Evolutionary conservation across 306 rosid species (phyloP).

Genomic region (Casuarina glauca): DNA sequence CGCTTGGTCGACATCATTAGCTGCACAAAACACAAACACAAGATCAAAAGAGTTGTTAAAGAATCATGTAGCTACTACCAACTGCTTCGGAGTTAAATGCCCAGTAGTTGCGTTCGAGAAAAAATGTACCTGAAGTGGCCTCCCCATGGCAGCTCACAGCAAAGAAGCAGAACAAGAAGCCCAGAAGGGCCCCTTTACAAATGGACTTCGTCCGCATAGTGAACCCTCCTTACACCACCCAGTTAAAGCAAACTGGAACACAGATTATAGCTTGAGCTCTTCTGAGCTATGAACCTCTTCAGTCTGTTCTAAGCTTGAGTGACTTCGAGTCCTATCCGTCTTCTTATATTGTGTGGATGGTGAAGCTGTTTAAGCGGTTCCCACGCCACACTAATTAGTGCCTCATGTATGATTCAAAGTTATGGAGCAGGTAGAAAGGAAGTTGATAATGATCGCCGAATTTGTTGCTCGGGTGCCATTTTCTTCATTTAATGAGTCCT

Average conservation of each 20-base stretch:
- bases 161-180: conserved; percentile 28
- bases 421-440: background rate
- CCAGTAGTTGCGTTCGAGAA: background rate
- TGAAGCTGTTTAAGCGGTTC: conserved; percentile 4
- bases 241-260: background rate
- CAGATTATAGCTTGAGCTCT: background rate
- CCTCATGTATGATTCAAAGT: no score
- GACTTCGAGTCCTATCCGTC: background rate
- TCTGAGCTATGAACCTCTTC: background rate
- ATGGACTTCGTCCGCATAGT: conserved; percentile 20
- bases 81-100: no score
- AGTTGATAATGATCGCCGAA: background rate
- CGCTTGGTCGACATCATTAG: conserved; percentile 2
- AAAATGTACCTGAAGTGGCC: conserved; percentile 30
- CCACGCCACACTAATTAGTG: background rate
- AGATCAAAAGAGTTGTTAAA: background rate
- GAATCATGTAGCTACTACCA: no score
- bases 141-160: conserved; percentile 32
- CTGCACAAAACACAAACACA: background rate
- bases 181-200: conserved; percentile 28
- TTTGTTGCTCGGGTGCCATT: background rate
- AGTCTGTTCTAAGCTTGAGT: background rate
- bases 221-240: background rate
- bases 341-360: background rate
- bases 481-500: background rate